Base-by-base conservation (phyloP, 306 rosid species). In the Quercus berberidifolia region DNA sequence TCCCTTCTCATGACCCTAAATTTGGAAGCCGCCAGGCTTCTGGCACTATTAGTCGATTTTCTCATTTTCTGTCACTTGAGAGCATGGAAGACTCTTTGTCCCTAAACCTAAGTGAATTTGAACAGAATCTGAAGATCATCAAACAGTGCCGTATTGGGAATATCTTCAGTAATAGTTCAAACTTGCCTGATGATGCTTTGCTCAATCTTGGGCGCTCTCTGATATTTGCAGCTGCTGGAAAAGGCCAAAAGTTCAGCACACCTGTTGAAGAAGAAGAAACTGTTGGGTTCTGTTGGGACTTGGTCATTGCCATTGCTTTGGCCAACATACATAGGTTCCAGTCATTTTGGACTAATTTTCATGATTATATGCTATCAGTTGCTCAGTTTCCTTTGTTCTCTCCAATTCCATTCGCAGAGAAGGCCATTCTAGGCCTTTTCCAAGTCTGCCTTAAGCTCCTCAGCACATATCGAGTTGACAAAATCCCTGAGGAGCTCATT, bases 211-310 rank as follows among this genome's bases (percentile, higher is more conserved):
- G 99, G 17, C 86, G 96, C 18, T 87, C 94, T 49, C 74, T 93
- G 74, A 90, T 95, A 64, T 90, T 88, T 76, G 86, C 97, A 12
- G 92, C 99, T 14, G 99, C 99, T 8, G 98, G 99, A 65, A 93
- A 91, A 88, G 98, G 98, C 31, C 98, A 95, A 57, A 95, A 95
- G 81, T 93, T 93, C 49, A 93, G 93, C 87, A 93, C 97, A n/a
- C 85, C 94, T 1, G 75, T 89, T 65, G 99, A 95, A 78, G 98
- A 95, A 86, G 98, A 95, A 84, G 99, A 93, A 86, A 88, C 97
- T 2, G 89, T 95, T 60, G 96, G 86, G 28, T 93, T 93, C 56
- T 95, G 98, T 81, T 95, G 99, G 99, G 99, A 95, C 81, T 76
- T 95, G 80, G 85, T 95, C 60, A 80, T 86, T 60, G 85, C 91